A percentile compares a stretch with the other conserved stretches of the same genome.
phyloP scores from a whole-genome alignment of 179 eudicot genomes.

The Pouteria campechiana region DNA sequence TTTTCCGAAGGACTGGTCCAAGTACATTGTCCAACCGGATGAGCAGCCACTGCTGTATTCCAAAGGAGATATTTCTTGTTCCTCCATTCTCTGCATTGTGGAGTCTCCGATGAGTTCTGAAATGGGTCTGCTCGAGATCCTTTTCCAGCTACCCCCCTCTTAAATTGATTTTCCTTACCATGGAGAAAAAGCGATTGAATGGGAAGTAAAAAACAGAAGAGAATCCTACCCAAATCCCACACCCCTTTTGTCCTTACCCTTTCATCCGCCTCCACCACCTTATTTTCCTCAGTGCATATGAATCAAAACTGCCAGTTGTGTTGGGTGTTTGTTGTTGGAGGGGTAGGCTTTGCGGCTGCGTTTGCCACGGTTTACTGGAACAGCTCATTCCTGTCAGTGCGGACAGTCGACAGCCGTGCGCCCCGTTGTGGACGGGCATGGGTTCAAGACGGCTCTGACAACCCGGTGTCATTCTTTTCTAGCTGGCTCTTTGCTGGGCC shows the following conservation, averaged over 20 bases:
- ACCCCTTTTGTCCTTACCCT: constrained; percentile 32
- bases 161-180: constrained; percentile 12
- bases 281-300: constrained; percentile 20
- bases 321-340: constrained; percentile 11
- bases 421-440: no score
- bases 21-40: constrained; percentile 83
- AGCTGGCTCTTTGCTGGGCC: no score
- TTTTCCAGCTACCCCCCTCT: neutral
- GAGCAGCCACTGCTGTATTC: constrained; percentile 67
- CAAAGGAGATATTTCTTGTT: constrained; percentile 33
- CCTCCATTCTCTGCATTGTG: constrained; percentile 25
- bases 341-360: no score
- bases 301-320: constrained; percentile 55
- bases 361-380: no score
- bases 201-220: constrained; percentile 5
- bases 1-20: constrained; percentile 43
- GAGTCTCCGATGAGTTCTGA: neutral
- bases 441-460: no score
- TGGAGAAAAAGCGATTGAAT: constrained; percentile 1
- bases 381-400: no score
- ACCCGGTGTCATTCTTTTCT: no score
- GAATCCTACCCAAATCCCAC: constrained; percentile 27
- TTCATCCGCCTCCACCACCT: constrained; percentile 15
- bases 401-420: no score
- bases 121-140: neutral